phyloP scores from a whole-genome alignment of 106 monocot genomes.

The Dendrobium chrysotoxum region DNA sequence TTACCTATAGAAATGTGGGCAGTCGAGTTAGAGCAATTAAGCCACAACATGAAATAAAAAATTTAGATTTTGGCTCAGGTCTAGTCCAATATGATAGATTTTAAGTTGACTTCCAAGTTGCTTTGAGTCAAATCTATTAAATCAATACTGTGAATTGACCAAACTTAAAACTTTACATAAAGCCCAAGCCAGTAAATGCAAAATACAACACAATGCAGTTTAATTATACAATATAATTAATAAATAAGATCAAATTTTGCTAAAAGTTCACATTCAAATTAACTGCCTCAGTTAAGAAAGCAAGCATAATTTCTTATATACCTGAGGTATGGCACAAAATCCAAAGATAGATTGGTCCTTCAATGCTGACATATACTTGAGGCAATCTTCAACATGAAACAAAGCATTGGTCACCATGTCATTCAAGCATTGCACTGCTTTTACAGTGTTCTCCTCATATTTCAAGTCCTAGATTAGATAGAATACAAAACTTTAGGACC shows the following conservation, averaged over 20 bases:
- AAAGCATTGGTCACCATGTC: conserved; percentile 95
- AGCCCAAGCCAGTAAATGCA: not conserved
- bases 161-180: not conserved
- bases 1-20: not conserved
- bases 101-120: not conserved
- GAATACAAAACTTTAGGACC: not conserved
- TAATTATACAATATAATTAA: not conserved
- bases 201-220: not conserved
- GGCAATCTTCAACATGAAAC: conserved; percentile 81
- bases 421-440: conserved; percentile 91
- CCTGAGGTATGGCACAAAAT: conserved; percentile 98
- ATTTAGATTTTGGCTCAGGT: not conserved
- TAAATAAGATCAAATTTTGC: not conserved
- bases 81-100: not conserved
- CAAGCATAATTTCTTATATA: conserved; percentile 1
- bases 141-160: not conserved
- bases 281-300: conserved; percentile 4
- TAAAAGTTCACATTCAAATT: not conserved
- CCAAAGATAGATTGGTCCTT: conserved; percentile 65
- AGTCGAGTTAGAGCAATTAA: not conserved
- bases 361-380: conserved; percentile 72
- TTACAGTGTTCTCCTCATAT: conserved; percentile 59
- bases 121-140: not conserved
- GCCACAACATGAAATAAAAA: not conserved
- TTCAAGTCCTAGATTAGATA: conserved; percentile 61